Evolutionary conservation across 306 rosid species (phyloP).

Genomic region (Cicer yamashitae): DNA sequence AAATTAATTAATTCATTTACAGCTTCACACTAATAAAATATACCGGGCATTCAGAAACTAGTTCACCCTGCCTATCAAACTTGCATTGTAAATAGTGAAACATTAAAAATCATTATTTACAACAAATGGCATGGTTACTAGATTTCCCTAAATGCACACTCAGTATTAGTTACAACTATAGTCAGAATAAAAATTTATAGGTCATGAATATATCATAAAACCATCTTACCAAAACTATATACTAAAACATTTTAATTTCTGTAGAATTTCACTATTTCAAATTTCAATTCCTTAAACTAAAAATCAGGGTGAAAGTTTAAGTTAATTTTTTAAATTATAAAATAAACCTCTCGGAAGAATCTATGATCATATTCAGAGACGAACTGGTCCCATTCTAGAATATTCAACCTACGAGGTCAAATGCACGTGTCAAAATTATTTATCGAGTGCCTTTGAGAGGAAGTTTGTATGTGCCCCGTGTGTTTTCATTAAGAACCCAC

Average conservation of each 20-base stretch:
- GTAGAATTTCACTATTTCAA: slow-evolving; percentile 14
- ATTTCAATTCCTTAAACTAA: slow-evolving; percentile 33
- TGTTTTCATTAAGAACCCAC: slow-evolving; percentile 31
- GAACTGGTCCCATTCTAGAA: slow-evolving; percentile 4
- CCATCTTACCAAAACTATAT: slow-evolving; percentile 2
- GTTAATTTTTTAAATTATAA: slow-evolving; percentile 6
- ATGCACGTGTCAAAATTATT: slow-evolving; percentile 28
- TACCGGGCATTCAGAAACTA: slow-evolving; percentile 33
- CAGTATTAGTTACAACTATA: slow-evolving; percentile 12
- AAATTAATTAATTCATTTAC: slow-evolving; percentile 17
- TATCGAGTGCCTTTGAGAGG: slow-evolving; percentile 2
- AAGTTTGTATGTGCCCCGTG: neutral
- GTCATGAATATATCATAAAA: slow-evolving; percentile 28
- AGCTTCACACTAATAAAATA: slow-evolving; percentile 17
- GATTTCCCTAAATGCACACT: slow-evolving; percentile 13
- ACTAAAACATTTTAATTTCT: slow-evolving; percentile 17
- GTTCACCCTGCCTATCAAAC: slow-evolving; percentile 33
- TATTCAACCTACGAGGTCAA: slow-evolving; percentile 4
- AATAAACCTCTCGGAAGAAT: slow-evolving; percentile 8
- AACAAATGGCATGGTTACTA: slow-evolving; percentile 8
- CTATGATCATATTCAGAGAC: slow-evolving; percentile 23
- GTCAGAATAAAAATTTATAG: slow-evolving; percentile 9
- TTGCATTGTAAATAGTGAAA: slow-evolving; percentile 25
- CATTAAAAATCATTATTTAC: slow-evolving; percentile 18
- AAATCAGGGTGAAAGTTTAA: slow-evolving; percentile 1